These are phyloP conservation scores for Penicillium nucicola DNA, from an alignment of 495 filamentous ascomycete species.

Conservation along the genomic window DNA sequence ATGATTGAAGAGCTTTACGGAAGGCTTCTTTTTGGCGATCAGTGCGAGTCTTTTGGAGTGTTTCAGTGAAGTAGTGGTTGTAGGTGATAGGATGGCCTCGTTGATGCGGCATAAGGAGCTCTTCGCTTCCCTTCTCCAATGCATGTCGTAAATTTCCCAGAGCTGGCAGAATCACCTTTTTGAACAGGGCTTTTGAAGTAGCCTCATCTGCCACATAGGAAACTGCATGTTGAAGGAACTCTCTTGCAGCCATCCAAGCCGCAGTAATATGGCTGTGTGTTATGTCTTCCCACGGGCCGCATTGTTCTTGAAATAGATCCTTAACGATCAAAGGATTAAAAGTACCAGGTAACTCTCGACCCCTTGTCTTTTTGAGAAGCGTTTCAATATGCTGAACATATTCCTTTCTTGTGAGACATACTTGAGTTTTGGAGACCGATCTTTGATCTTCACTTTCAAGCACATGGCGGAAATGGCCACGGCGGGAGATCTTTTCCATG, in stretches of 20 bases:
- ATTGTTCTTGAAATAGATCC: slow-evolving; percentile 52
- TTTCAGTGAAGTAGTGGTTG: slow-evolving; percentile 53
- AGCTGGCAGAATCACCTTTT: slow-evolving; percentile 35
- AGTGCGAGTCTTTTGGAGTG: slow-evolving; percentile 35
- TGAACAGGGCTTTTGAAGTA: slow-evolving; percentile 36
- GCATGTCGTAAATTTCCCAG: slow-evolving; percentile 21
- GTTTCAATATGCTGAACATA: slow-evolving; percentile 36
- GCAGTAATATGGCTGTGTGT: slow-evolving; percentile 29
- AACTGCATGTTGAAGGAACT: slow-evolving; percentile 32
- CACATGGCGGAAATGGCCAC: slow-evolving; percentile 40
- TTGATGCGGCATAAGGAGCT: slow-evolving; percentile 21
- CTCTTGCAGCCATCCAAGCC: slow-evolving; percentile 32
- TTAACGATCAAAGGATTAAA: slow-evolving; percentile 49
- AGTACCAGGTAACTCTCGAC: slow-evolving; percentile 48
- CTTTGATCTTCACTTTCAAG: neutral
- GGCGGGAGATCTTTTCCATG: slow-evolving; percentile 36
- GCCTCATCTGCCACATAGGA: slow-evolving; percentile 32
- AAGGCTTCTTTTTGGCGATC: slow-evolving; percentile 16
- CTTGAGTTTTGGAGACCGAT: slow-evolving; percentile 6
- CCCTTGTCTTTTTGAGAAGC: slow-evolving; percentile 37
- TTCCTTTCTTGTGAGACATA: slow-evolving; percentile 28
- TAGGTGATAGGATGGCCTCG: slow-evolving; percentile 48
- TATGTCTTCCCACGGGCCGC: slow-evolving; percentile 41
- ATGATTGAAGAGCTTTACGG: slow-evolving; percentile 8
- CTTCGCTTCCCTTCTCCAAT: slow-evolving; percentile 19